Conservation (phyloP, 2,329 filamentous ascomycete species). For the Coniella vitis region DNA sequence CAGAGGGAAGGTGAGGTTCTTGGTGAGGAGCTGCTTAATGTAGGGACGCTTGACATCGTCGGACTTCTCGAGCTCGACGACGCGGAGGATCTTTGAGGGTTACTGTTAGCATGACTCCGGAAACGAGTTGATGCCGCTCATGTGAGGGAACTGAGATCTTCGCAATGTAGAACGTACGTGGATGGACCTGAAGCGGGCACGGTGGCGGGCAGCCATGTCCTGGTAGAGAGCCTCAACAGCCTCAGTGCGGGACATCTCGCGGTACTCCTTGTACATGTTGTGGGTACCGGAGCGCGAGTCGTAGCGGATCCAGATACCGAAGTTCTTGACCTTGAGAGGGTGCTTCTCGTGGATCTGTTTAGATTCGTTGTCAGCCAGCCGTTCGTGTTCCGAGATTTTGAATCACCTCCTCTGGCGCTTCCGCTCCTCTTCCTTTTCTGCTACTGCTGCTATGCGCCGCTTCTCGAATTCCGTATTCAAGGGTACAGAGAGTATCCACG, state of each 20-base stretch:
- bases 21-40: slow-evolving; percentile 96
- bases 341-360: slow-evolving; percentile 96
- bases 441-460: slow-evolving; percentile 3
- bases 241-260: slow-evolving; percentile 93
- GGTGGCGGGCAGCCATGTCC: slow-evolving; percentile 99
- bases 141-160: background rate
- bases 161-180: slow-evolving; percentile 62
- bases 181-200: slow-evolving; percentile 94
- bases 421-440: background rate
- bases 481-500: slow-evolving; percentile 30
- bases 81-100: slow-evolving; percentile 76
- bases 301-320: slow-evolving; percentile 99
- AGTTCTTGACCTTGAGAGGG: slow-evolving; percentile 99
- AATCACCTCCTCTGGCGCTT: background rate
- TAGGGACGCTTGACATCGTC: slow-evolving; percentile 96
- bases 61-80: slow-evolving; percentile 92
- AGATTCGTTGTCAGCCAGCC: slow-evolving; percentile 14
- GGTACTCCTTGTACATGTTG: slow-evolving; percentile 99
- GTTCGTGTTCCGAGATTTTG: background rate
- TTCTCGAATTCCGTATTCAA: slow-evolving; percentile 2
- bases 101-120: no score
- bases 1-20: slow-evolving; percentile 96
- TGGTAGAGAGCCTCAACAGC: slow-evolving; percentile 97
- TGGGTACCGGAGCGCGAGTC: slow-evolving; percentile 99
- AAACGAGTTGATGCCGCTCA: no score